These are phyloP conservation scores for Mariannaea sp. DNA, from an alignment of 2,329 filamentous ascomycete genomes.

Conservation along the genomic window DNA sequence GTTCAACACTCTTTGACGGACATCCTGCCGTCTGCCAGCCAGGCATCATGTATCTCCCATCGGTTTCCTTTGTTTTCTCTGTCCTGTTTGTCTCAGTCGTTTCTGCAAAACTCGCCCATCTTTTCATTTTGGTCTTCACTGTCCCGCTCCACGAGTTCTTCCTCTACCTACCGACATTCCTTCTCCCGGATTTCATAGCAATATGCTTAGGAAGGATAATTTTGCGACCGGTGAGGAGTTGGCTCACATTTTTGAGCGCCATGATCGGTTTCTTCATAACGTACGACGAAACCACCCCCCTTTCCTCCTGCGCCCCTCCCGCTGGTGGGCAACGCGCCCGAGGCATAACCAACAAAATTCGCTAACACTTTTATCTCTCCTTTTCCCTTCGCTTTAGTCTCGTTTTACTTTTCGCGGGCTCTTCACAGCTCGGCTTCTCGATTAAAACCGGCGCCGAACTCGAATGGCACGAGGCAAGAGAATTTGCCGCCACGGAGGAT, in stretches of 20 bases:
- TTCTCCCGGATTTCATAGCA: constrained; percentile 37
- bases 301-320: neutral
- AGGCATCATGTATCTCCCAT: constrained; percentile 18
- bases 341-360: neutral
- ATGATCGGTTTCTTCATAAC: constrained; percentile 31
- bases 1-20: constrained; percentile 1
- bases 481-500: constrained; percentile 39
- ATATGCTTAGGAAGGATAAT: constrained; percentile 35
- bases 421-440: constrained; percentile 42
- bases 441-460: constrained; percentile 41
- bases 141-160: constrained; percentile 38
- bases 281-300: constrained; percentile 33
- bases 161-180: constrained; percentile 41
- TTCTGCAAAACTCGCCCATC: constrained; percentile 38
- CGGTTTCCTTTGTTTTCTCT: constrained; percentile 38
- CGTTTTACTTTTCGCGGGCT: constrained; percentile 36
- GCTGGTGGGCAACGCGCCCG: too few species aligned
- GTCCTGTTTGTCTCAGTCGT: constrained; percentile 38
- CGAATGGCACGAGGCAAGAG: constrained; percentile 40
- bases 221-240: constrained; percentile 31
- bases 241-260: constrained; percentile 28
- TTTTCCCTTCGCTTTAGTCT: constrained; percentile 23
- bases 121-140: constrained; percentile 35
- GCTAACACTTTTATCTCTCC: constrained; percentile 8
- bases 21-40: neutral